phyloP scores from a whole-genome alignment of 495 filamentous ascomycete genomes.

The Usnea hakonensis region DNA sequence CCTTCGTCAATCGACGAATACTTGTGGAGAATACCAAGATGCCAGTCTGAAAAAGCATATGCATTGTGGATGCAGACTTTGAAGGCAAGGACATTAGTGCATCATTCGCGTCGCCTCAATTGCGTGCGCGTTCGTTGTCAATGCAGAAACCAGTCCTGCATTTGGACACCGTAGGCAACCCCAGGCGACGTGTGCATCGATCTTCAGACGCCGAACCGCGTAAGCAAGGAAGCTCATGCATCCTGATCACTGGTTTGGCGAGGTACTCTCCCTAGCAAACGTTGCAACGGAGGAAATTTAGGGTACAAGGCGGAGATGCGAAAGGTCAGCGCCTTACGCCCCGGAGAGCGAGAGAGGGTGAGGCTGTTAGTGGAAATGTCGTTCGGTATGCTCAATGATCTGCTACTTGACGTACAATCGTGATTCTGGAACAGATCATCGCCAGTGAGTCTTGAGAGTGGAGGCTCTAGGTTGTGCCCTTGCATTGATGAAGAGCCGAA shows the following conservation, averaged over 20 bases:
- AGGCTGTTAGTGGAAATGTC: not conserved
- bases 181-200: not conserved
- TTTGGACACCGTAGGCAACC: not conserved
- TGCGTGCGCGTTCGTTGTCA: constrained; percentile 2
- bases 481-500: constrained; percentile 9
- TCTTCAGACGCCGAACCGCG: constrained; percentile 1
- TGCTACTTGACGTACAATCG: not conserved
- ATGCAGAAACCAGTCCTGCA: not conserved
- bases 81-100: not conserved
- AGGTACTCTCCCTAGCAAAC: not conserved
- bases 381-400: constrained; percentile 12
- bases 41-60: not conserved
- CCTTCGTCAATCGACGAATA: constrained; percentile 2
- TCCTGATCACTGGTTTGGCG: not conserved
- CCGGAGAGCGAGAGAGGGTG: not conserved
- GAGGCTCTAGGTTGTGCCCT: constrained; percentile 6
- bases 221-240: not conserved
- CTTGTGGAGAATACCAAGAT: not conserved
- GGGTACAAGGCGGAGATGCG: not conserved
- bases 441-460: not conserved
- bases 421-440: not conserved
- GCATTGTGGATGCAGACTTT: not conserved
- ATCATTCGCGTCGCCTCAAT: not conserved
- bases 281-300: not conserved
- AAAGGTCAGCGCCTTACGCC: constrained; percentile 2